phyloP scores from a whole-genome alignment of 441 rosid species.

The Populus tomentosa region DNA sequence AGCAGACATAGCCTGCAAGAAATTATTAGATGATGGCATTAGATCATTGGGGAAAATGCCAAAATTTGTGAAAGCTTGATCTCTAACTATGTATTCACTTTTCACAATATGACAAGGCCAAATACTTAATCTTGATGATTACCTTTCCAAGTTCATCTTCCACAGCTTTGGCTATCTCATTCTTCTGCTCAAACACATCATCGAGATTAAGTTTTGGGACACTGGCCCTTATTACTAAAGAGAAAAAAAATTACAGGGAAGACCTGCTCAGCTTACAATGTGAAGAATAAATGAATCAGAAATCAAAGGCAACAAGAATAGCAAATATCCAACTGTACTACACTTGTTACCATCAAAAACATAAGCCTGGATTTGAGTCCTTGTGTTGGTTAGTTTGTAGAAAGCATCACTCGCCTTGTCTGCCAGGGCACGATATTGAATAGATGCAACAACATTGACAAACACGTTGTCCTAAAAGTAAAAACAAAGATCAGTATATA shows the following conservation, averaged over 20 bases:
- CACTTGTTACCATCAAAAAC: constrained; percentile 57
- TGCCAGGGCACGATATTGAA: constrained; percentile 68
- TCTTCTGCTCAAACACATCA: neutral
- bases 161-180: too few species aligned
- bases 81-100: too few species aligned
- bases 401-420: constrained; percentile 61
- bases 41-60: too few species aligned
- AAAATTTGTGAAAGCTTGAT: too few species aligned
- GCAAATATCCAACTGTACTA: neutral
- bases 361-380: constrained; percentile 65
- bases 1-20: too few species aligned
- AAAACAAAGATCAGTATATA: neutral
- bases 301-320: neutral
- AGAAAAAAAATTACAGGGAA: neutral
- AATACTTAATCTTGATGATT: too few species aligned
- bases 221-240: constrained; percentile 28
- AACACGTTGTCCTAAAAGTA: constrained; percentile 63
- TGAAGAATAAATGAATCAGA: neutral
- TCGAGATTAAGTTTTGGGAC: constrained; percentile 31
- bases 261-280: neutral
- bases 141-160: too few species aligned
- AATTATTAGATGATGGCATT: too few species aligned
- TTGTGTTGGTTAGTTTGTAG: constrained; percentile 49
- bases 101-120: too few species aligned
- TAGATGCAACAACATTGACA: constrained; percentile 59